These are phyloP conservation scores for Coniochaeta sp. DNA, from an alignment of 2,329 filamentous ascomycete species.

Conservation along the genomic window DNA sequence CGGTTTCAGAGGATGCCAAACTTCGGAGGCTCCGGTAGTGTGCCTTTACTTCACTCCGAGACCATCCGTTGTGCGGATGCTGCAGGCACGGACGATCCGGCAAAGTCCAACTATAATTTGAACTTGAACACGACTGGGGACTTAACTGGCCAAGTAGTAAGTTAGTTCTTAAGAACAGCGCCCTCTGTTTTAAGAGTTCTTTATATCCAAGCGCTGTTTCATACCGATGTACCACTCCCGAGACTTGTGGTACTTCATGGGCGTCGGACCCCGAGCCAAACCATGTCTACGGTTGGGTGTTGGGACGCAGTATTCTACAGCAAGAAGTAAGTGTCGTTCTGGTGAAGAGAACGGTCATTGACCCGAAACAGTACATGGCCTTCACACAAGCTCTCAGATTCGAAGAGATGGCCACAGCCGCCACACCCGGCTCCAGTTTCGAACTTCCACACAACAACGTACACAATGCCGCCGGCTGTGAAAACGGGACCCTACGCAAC, in stretches of 20 bases:
- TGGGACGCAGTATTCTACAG: too few species aligned
- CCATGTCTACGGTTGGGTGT: too few species aligned
- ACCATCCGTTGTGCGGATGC: conserved; percentile 32
- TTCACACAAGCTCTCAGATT: conserved; percentile 30
- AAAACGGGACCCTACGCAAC: conserved; percentile 22
- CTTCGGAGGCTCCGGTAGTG: conserved; percentile 18
- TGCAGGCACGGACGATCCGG: conserved; percentile 27
- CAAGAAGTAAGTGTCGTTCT: too few species aligned
- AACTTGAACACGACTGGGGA: neutral
- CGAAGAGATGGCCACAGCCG: conserved; percentile 31
- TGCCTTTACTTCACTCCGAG: conserved; percentile 21
- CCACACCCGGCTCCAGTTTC: conserved; percentile 29
- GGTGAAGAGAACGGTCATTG: too few species aligned
- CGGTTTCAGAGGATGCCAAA: conserved; percentile 34
- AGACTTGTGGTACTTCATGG: too few species aligned
- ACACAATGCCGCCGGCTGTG: conserved; percentile 30
- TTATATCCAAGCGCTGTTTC: too few species aligned
- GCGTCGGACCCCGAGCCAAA: too few species aligned
- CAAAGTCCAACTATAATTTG: conserved; percentile 2
- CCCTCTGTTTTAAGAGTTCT: too few species aligned
- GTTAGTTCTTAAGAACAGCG: too few species aligned
- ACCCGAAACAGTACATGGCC: conserved; percentile 29
- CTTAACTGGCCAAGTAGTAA: neutral
- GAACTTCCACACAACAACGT: conserved; percentile 37
- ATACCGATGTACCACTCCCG: too few species aligned